Evolutionary conservation across 805 yeast species (phyloP), one percentile per base, ranked within the genome.

Genomic region (Kluyveromyces lactis): DNA sequence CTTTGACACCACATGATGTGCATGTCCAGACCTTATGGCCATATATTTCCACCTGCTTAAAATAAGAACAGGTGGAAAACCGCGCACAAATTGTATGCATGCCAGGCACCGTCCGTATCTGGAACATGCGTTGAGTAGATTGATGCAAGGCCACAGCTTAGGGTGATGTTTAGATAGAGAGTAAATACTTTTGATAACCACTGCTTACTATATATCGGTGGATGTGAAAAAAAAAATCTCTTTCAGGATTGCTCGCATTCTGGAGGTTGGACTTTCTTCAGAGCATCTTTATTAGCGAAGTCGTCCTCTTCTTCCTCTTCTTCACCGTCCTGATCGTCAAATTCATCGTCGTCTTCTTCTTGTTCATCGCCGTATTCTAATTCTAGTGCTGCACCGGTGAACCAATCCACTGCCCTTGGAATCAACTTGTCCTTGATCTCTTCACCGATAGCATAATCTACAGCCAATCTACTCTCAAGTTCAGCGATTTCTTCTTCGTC

Each of bases 341-440:
- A 84, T 12, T 74, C 84, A 5, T 68, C 78, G 2, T 67, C 78
- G 10, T 73, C 76, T 13, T 74, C 85, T 8, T 72, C 86, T 11
- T 74, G 80, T 13, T 72, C 85, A 26, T 73, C 73, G 45, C 66
- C 69, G 36, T 69, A 76, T 48, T 75, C 81, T 57, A 75, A 84
- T 42, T 84, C 95, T 43, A 90, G 73, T 18, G 98, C 98, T 49
- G 86, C 86, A 35, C 98, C 98, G 8, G 98, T 90, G 63, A 87
- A 92, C 97, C 98, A 92, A 62, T 90, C 97, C 54, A 92, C 75
- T 38, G 97, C 97, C 59, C 96, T 79, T 46, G 97, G 97, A 46
- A 92, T 81, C 58, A 92, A 74, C 63, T 92, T 84, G 63, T 92
- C 97, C 70, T 92, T 92, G 61, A 92, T 77, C 56, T 89, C 89